Percentiles rank a stretch among this genome's conserved stretches.
phyloP scores from a whole-genome alignment of 176 grass and related monocot species.

The Oropetium thomaeum region DNA sequence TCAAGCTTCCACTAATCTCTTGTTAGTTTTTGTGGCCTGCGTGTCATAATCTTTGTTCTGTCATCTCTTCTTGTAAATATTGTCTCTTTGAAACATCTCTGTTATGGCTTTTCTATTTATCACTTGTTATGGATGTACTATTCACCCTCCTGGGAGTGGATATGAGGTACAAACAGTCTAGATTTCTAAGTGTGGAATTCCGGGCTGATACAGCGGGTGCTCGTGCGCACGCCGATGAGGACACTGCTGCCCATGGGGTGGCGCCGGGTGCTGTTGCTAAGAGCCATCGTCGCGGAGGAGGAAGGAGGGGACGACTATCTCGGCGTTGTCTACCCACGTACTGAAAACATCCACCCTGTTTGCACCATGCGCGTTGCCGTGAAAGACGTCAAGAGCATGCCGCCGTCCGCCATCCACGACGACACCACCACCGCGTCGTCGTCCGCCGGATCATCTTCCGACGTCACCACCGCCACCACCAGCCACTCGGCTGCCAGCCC shows the following conservation, averaged over 20 bases:
- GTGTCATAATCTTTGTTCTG: too few species aligned
- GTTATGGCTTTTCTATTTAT: too few species aligned
- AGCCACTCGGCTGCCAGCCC: not conserved
- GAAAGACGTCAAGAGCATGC: not conserved
- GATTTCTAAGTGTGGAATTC: too few species aligned
- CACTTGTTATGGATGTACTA: too few species aligned
- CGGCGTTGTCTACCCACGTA: not conserved
- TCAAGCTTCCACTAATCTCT: too few species aligned
- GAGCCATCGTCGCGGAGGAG: not conserved
- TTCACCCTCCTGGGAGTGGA: too few species aligned
- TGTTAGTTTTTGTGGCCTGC: too few species aligned
- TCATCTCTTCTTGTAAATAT: too few species aligned
- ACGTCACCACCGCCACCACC: not conserved
- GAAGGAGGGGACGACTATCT: not conserved
- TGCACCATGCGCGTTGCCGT: not conserved
- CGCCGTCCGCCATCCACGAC: not conserved
- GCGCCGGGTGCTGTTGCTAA: conserved; percentile 3
- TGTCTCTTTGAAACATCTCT: too few species aligned
- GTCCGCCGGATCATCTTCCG: not conserved
- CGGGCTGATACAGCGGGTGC: too few species aligned
- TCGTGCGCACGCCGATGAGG: not conserved
- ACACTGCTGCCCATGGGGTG: not conserved
- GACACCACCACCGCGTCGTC: not conserved
- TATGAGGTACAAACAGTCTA: too few species aligned
- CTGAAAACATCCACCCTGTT: too few species aligned